phyloP scores from a whole-genome alignment of 2,329 filamentous ascomycete genomes.

The Chaetomiaceae sp. region DNA sequence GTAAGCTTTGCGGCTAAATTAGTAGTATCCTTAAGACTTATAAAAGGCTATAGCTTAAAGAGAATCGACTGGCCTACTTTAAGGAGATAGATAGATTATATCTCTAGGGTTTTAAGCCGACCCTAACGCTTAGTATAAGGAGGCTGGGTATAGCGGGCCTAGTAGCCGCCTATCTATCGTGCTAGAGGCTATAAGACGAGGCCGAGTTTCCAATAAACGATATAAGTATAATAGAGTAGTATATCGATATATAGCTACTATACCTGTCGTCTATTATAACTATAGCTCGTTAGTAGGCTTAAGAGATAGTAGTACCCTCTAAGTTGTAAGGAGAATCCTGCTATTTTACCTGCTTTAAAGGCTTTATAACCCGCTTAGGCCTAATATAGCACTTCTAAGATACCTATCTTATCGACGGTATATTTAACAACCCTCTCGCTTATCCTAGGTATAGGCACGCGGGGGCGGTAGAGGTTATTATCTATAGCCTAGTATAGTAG shows the following conservation, averaged over 20 bases:
- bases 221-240: conserved; percentile 6
- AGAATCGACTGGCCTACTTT: conserved; percentile 15
- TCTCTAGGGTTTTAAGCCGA: conserved; percentile 13
- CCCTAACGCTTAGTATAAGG: conserved; percentile 5
- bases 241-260: conserved; percentile 10
- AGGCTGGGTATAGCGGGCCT: conserved; percentile 11
- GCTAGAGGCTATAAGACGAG: neutral
- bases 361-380: conserved; percentile 3
- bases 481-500: conserved; percentile 7
- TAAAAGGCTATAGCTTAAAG: conserved; percentile 12
- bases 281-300: neutral
- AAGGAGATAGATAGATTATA: conserved; percentile 12
- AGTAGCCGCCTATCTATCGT: conserved; percentile 12
- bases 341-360: conserved; percentile 14
- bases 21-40: conserved; percentile 7
- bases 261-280: conserved; percentile 9
- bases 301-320: conserved; percentile 4
- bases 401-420: conserved; percentile 11
- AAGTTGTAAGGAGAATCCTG: conserved; percentile 5
- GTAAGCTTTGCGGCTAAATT: conserved; percentile 10
- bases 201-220: neutral
- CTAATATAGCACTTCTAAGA: conserved; percentile 12
- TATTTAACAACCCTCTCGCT: conserved; percentile 14
- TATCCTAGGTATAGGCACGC: conserved; percentile 7
- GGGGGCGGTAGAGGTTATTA: conserved; percentile 8